A percentile compares a stretch with the other conserved stretches of the same genome.
Conservation (phyloP, 495 filamentous ascomycete species). For the Achaetomiella virescens region DNA sequence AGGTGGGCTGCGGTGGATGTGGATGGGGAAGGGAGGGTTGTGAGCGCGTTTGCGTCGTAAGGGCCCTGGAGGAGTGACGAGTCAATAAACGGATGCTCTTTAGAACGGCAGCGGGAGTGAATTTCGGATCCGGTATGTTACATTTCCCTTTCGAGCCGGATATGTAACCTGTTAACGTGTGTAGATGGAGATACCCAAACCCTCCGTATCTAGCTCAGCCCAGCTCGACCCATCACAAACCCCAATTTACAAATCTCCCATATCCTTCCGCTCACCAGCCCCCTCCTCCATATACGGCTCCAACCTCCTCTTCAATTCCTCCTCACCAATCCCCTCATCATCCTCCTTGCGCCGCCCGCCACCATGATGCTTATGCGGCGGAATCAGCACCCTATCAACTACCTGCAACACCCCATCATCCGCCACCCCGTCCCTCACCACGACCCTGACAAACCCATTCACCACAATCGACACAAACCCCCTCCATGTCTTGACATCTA, state of each 20-base stretch:
- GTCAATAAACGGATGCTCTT: no score
- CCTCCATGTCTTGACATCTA: conserved; percentile 61
- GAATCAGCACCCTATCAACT: conserved; percentile 62
- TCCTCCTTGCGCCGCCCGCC: conserved; percentile 17
- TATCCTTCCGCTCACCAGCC: not conserved
- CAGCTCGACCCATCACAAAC: not conserved
- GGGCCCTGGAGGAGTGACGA: no score
- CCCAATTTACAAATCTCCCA: conserved; percentile 14
- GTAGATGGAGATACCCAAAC: not conserved
- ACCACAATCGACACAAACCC: conserved; percentile 60
- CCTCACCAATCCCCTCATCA: conserved; percentile 21
- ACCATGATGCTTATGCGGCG: conserved; percentile 50
- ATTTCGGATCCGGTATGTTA: not conserved
- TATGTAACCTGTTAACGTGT: not conserved
- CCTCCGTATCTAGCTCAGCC: not conserved
- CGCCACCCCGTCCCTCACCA: conserved; percentile 59
- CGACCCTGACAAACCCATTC: conserved; percentile 59
- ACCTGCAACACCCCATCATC: conserved; percentile 74
- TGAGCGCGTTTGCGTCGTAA: conserved; percentile 22
- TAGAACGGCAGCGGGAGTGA: not conserved
- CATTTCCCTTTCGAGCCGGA: no score
- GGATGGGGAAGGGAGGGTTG: conserved; percentile 22
- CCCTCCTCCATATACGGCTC: conserved; percentile 22
- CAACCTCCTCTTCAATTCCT: conserved; percentile 25
- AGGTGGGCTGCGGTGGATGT: conserved; percentile 39